Evolutionary conservation across 129 eudicot genomes (phyloP).

Genomic region (Silybum marianum): DNA sequence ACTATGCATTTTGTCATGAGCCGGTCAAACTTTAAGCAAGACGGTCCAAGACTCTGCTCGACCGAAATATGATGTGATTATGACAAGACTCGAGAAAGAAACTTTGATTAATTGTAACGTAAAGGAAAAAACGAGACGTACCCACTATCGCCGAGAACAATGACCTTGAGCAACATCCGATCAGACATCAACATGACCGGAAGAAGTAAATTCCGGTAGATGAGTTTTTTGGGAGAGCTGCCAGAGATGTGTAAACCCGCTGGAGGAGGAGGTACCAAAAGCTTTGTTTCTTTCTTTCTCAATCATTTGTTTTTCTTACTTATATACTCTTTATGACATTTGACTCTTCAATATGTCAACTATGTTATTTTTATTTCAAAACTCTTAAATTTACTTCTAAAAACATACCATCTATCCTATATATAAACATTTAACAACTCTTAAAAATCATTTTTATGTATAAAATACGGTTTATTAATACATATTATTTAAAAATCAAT

Average conservation of each 20-base stretch:
- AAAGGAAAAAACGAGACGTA: conserved; percentile 19
- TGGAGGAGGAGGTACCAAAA: conserved; percentile 1
- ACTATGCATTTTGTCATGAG: not conserved
- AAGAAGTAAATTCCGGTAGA: not conserved
- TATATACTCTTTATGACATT: conserved; percentile 17
- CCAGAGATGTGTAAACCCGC: not conserved
- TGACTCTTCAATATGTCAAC: conserved; percentile 25
- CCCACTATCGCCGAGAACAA: conserved; percentile 90
- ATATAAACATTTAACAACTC: no score
- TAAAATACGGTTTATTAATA: no score
- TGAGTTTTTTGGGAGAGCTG: not conserved
- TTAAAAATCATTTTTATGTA: no score
- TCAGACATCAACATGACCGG: conserved; percentile 45
- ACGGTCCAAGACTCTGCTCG: not conserved
- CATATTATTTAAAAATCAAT: no score
- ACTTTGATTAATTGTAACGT: not conserved
- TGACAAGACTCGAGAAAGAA: not conserved
- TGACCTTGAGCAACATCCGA: conserved; percentile 83
- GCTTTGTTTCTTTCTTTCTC: not conserved
- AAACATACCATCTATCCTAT: not conserved
- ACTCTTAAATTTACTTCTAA: not conserved
- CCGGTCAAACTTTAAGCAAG: not conserved
- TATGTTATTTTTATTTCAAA: not conserved
- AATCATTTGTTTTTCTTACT: conserved; percentile 10
- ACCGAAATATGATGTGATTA: not conserved